A percentile compares a stretch with the other conserved stretches of the same genome.
Evolutionary conservation across 805 yeast species (phyloP).

Genomic region (Zygosaccharomyces bailii): DNA sequence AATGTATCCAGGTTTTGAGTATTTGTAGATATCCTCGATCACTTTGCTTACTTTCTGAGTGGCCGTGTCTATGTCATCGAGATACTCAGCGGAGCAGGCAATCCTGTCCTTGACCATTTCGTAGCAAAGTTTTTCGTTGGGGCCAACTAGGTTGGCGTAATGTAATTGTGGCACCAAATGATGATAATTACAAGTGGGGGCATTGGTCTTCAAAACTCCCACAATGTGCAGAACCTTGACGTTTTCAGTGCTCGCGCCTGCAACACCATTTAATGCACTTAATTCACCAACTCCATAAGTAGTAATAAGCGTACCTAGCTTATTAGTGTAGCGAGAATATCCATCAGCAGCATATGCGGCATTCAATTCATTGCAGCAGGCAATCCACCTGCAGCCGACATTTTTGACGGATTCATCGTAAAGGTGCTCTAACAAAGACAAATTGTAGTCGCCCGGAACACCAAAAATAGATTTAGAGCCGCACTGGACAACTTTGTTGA

Average conservation of each 20-base stretch:
- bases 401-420: constrained; percentile 39
- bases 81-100: constrained; percentile 53
- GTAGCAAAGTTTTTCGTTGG: constrained; percentile 66
- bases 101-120: constrained; percentile 54
- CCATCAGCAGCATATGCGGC: constrained; percentile 92
- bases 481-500: constrained; percentile 51
- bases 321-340: constrained; percentile 56
- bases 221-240: constrained; percentile 74
- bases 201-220: constrained; percentile 38
- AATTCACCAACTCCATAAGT: constrained; percentile 85
- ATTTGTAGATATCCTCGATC: constrained; percentile 49
- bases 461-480: constrained; percentile 66
- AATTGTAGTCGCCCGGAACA: constrained; percentile 76
- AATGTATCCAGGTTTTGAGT: constrained; percentile 77
- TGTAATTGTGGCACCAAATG: constrained; percentile 54
- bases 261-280: constrained; percentile 73
- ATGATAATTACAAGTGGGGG: constrained; percentile 42
- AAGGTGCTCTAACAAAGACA: constrained; percentile 63
- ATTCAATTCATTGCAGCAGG: constrained; percentile 84
- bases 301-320: constrained; percentile 27
- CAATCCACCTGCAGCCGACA: constrained; percentile 54
- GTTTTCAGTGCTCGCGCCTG: constrained; percentile 81
- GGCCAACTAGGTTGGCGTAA: constrained; percentile 44
- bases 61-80: constrained; percentile 46
- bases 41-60: constrained; percentile 62